Evolutionary conservation across 371 early-diverging fungal genomes (phyloP).

Genomic region (Lichtheimia ornata): DNA sequence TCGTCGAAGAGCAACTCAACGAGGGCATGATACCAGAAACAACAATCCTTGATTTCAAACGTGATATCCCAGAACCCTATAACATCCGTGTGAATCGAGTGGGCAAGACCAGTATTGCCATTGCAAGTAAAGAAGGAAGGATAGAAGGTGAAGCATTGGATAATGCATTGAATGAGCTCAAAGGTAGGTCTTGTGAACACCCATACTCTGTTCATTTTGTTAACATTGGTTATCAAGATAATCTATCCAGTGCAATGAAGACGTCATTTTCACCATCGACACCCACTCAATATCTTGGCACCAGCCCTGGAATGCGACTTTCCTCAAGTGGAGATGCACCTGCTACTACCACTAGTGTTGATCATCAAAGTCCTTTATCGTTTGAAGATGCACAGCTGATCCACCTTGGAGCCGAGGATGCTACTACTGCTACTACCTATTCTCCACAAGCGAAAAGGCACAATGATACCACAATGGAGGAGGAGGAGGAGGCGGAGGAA

Average conservation of each 20-base stretch:
- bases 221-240: conserved; percentile 21
- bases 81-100: conserved; percentile 43
- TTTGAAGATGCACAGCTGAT: conserved; percentile 64
- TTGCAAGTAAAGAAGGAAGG: conserved; percentile 8
- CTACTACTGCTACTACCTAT: neutral
- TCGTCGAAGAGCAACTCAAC: neutral
- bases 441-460: neutral
- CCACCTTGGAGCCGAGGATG: conserved; percentile 33
- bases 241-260: conserved; percentile 46
- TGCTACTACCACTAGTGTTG: neutral
- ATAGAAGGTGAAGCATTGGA: conserved; percentile 17
- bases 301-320: conserved; percentile 27
- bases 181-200: conserved; percentile 25
- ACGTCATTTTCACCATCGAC: conserved; percentile 38
- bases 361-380: conserved; percentile 19
- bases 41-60: conserved; percentile 38
- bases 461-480: conserved; percentile 9
- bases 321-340: conserved; percentile 32
- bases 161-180: conserved; percentile 43
- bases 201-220: too few relatives aligned
- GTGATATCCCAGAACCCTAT: conserved; percentile 45
- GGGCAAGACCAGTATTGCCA: conserved; percentile 25
- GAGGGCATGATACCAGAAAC: conserved; percentile 37
- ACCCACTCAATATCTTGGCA: conserved; percentile 2
- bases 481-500: neutral